Evolutionary conservation across 805 yeast genomes (phyloP), one percentile per base, ranked within the genome.

Genomic region (Tetrapisispora taiwanensis): DNA sequence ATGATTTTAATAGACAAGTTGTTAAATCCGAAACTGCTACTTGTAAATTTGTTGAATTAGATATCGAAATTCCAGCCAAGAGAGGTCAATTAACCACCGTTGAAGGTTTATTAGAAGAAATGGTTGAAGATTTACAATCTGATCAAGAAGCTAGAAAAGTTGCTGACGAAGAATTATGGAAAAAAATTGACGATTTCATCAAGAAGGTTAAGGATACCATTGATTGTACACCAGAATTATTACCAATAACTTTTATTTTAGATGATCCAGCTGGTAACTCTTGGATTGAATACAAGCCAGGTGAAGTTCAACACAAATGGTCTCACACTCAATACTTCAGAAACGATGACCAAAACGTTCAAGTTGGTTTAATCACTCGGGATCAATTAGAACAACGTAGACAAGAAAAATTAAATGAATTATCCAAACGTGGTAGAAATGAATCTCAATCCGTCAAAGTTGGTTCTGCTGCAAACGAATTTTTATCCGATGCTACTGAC

Each of bases 211-310:
- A 70, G 51, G 65, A 72, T 6, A 76, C 73, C 43, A 68, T 86
- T 22, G 71, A 73, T n/a, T 90, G 87, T 46, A 79, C 81, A 47
- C 75, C 74, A 43, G 76, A 75, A 28, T 73, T 76, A 17, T 64
- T 85, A 43, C 97, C 97, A 1, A 58, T 90, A 49, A 84, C 94
- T 0, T 74, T 90, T 40, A 71, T 74, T 20, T 68, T 87, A 10
- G 95, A 89, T 63, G 98, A 92, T 64, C 97, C 98, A 26, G 76
- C 96, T 1, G 98, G 98, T 14, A 92, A 92, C 69, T 90, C 97
- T 4, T 92, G 97, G 95, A 79, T 92, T 44, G 95, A 86, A 59
- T 86, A 74, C 62, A 65, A 76, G 47, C 96, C 96, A 17, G 89
- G 85, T 47, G 95, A 87, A 61, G 74, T 95, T 4, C 71, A 83